Percentiles rank a stretch among this genome's conserved stretches.
These are phyloP conservation scores for Daldinia decipiens DNA, from an alignment of 495 filamentous ascomycete genomes.

Conservation along the genomic window DNA sequence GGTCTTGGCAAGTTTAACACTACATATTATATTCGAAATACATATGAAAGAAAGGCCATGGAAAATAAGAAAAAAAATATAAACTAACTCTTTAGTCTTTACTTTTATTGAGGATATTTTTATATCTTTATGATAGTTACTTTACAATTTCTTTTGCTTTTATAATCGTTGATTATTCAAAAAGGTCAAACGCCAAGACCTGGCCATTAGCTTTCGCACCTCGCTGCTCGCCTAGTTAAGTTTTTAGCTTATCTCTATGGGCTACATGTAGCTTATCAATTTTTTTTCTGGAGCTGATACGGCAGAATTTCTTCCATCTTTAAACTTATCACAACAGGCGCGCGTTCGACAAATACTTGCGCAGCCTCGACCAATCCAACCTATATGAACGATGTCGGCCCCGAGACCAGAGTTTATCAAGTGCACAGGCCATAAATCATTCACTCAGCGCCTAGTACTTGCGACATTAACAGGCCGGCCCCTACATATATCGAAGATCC, in stretches of 20 bases:
- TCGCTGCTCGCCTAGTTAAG: conserved; percentile 4
- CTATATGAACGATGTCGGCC: conserved; percentile 51
- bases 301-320: conserved; percentile 41
- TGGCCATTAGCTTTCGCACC: too few relatives aligned
- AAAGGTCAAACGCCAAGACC: too few relatives aligned
- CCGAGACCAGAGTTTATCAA: conserved; percentile 61
- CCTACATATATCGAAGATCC: conserved; percentile 92
- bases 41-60: too few relatives aligned
- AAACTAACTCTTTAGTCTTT: too few relatives aligned
- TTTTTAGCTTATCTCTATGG: conserved; percentile 20
- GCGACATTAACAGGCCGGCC: conserved; percentile 90
- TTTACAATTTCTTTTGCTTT: too few relatives aligned
- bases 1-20: too few relatives aligned
- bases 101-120: too few relatives aligned
- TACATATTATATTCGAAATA: too few relatives aligned
- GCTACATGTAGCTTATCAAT: background rate
- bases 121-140: too few relatives aligned
- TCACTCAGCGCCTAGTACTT: conserved; percentile 86
- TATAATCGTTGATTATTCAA: too few relatives aligned
- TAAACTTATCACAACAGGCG: conserved; percentile 10
- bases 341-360: conserved; percentile 16
- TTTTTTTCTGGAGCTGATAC: conserved; percentile 24
- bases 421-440: conserved; percentile 84
- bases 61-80: too few relatives aligned
- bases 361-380: conserved; percentile 8